These are phyloP conservation scores for Globisporangium megalacanthum DNA, from an alignment of 352 stramenopile genomes.

Conservation along the genomic window DNA sequence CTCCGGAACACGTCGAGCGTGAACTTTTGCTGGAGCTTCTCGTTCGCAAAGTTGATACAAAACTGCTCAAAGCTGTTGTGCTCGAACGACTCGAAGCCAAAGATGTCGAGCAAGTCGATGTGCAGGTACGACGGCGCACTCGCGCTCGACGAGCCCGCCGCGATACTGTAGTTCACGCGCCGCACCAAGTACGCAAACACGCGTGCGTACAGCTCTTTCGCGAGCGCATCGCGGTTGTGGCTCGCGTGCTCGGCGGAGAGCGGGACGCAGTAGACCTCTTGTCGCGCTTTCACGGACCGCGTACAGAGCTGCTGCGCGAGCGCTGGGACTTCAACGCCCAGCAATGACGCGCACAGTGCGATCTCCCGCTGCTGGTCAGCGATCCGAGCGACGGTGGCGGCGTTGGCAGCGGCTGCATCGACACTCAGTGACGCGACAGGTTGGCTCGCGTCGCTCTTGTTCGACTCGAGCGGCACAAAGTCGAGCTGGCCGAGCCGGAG, in stretches of 20 bases:
- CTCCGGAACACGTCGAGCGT: slow-evolving; percentile 85
- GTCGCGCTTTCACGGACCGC: slow-evolving; percentile 71
- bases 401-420: no score
- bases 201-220: slow-evolving; percentile 93
- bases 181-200: slow-evolving; percentile 95
- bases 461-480: no score
- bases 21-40: no score
- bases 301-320: slow-evolving; percentile 75
- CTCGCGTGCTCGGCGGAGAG: slow-evolving; percentile 64
- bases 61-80: slow-evolving; percentile 94
- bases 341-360: no score
- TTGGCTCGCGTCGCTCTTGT: no score
- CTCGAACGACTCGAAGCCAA: slow-evolving; percentile 95
- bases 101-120: slow-evolving; percentile 97
- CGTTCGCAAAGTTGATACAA: slow-evolving; percentile 95
- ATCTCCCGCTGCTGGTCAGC: no score
- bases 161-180: slow-evolving; percentile 81
- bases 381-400: no score
- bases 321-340: no score
- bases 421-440: no score
- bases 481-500: no score
- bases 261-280: slow-evolving; percentile 81
- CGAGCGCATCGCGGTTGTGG: slow-evolving; percentile 91
- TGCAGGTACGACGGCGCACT: slow-evolving; percentile 52
- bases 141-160: slow-evolving; percentile 20